These are phyloP conservation scores for Paecilomyces sp. DNA, from an alignment of 2,329 filamentous ascomycete species.

Conservation along the genomic window DNA sequence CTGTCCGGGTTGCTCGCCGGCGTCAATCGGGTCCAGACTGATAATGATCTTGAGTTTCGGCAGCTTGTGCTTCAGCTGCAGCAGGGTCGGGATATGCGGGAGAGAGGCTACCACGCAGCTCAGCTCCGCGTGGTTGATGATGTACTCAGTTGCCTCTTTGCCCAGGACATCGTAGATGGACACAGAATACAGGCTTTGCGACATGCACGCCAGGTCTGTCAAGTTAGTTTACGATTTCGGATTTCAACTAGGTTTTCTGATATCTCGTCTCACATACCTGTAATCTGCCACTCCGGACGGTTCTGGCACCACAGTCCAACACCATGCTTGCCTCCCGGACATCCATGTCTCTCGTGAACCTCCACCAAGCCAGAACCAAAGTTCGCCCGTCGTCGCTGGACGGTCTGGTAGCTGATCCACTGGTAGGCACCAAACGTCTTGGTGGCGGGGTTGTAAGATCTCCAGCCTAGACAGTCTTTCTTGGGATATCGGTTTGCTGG, in stretches of 20 bases:
- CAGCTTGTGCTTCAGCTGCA: slow-evolving; percentile 71
- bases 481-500: slow-evolving; percentile 54
- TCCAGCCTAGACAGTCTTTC: slow-evolving; percentile 68
- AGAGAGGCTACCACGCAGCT: slow-evolving; percentile 70
- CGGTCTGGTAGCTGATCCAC: slow-evolving; percentile 76
- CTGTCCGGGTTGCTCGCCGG: slow-evolving; percentile 66
- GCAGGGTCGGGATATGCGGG: slow-evolving; percentile 69
- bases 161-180: slow-evolving; percentile 96
- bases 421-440: slow-evolving; percentile 70
- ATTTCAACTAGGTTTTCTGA: slow-evolving; percentile 3
- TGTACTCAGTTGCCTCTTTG: slow-evolving; percentile 85
- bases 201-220: slow-evolving; percentile 74
- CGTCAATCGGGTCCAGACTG: slow-evolving; percentile 73
- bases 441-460: slow-evolving; percentile 68
- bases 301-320: slow-evolving; percentile 84
- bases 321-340: slow-evolving; percentile 61
- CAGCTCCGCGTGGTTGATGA: slow-evolving; percentile 83
- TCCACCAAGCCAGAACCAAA: slow-evolving; percentile 80
- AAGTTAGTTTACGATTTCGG: not conserved
- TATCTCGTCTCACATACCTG: slow-evolving; percentile 42
- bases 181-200: slow-evolving; percentile 80
- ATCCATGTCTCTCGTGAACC: slow-evolving; percentile 65
- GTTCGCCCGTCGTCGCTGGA: slow-evolving; percentile 72
- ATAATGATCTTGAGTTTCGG: slow-evolving; percentile 82
- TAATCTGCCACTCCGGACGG: slow-evolving; percentile 81